A percentile compares a stretch with the other conserved stretches of the same genome.
Evolutionary conservation across 331 rosid genomes (phyloP).

Genomic region (Rosa hybrid): DNA sequence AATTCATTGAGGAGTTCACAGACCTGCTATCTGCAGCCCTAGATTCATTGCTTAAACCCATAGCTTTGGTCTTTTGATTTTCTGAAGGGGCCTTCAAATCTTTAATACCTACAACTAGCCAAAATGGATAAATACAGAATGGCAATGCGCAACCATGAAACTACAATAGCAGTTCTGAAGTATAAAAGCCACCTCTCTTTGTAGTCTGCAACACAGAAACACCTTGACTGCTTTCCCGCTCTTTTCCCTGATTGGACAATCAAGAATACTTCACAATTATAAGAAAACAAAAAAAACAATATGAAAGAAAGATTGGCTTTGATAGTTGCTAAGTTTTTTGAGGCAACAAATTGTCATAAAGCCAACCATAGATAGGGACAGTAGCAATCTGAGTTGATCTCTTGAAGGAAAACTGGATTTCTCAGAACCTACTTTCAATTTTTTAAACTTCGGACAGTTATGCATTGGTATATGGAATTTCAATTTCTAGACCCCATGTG

Average conservation of each 20-base stretch:
- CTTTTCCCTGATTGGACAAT: constrained; percentile 42
- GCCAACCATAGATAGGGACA: neutral
- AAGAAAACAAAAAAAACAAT: neutral
- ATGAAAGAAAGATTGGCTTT: neutral
- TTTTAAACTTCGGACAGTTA: neutral
- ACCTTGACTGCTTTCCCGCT: constrained; percentile 38
- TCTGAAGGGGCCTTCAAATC: constrained; percentile 39
- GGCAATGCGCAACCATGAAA: constrained; percentile 8
- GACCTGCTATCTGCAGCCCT: constrained; percentile 56
- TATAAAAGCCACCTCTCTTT: constrained; percentile 47
- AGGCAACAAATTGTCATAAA: neutral
- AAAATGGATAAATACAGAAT: neutral
- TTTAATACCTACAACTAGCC: constrained; percentile 3
- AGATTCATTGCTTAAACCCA: constrained; percentile 42
- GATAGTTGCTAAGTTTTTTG: neutral
- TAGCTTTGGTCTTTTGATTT: constrained; percentile 38
- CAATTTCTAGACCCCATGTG: neutral
- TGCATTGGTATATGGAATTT: neutral
- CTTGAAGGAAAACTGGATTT: neutral
- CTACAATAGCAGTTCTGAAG: constrained; percentile 6
- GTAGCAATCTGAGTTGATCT: neutral
- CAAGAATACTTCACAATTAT: constrained; percentile 18
- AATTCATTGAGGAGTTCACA: constrained; percentile 15
- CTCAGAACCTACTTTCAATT: neutral
- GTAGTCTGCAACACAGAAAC: constrained; percentile 35